A percentile compares a stretch with the other conserved stretches of the same genome.
These are phyloP conservation scores for Syzygium aqueum DNA, from an alignment of 345 rosid genomes.

Conservation along the genomic window DNA sequence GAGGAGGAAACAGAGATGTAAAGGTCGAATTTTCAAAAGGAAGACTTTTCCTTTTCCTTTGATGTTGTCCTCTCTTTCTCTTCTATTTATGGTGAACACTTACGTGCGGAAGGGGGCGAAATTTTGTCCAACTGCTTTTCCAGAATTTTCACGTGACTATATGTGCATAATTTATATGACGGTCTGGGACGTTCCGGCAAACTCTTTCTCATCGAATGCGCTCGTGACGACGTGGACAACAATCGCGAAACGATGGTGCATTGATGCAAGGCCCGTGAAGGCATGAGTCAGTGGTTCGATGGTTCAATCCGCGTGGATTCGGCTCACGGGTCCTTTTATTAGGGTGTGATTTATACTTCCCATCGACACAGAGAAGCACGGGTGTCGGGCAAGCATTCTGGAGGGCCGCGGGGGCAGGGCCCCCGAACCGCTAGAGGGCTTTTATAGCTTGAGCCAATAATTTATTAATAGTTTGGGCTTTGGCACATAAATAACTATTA, in stretches of 20 bases:
- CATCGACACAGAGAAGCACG: no score
- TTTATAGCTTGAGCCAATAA: no score
- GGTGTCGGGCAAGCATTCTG: rapidly evolving
- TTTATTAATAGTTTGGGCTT: no score
- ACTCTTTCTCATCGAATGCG: neutral
- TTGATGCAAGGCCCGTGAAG: no score
- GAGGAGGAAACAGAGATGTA: neutral
- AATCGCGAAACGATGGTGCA: no score
- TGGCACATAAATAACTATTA: no score
- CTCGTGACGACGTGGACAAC: no score
- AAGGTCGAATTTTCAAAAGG: neutral
- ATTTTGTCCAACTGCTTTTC: neutral
- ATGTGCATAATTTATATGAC: neutral
- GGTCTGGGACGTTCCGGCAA: neutral
- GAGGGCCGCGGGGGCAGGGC: no score
- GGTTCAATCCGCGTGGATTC: no score
- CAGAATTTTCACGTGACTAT: neutral
- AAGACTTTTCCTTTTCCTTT: neutral
- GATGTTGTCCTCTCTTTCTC: neutral
- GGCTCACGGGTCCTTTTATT: neutral
- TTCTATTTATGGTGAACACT: neutral
- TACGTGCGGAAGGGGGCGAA: neutral
- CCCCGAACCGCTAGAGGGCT: no score
- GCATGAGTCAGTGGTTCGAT: neutral
- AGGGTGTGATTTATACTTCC: no score